phyloP scores from a whole-genome alignment of 1,284 basidiomycete species.

The Moesziomyces sp. region DNA sequence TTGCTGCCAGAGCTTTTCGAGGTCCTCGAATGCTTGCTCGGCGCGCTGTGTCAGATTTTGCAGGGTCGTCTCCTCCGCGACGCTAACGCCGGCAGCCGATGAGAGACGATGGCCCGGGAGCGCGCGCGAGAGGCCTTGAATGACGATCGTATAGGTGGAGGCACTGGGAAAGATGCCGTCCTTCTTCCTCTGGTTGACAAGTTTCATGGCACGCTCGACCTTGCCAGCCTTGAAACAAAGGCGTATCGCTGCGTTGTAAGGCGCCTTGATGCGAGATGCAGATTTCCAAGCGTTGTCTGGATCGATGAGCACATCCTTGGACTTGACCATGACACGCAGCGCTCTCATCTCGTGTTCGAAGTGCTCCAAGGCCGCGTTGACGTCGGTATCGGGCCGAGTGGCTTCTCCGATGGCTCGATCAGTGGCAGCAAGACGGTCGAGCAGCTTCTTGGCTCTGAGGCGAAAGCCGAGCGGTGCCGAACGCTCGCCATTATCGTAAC shows the following conservation, averaged over 20 bases:
- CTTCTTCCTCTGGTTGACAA: conserved; percentile 48
- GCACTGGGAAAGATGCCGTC: conserved; percentile 40
- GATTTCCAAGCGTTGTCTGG: conserved; percentile 35
- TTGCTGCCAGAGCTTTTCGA: conserved; percentile 41
- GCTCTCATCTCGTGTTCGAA: conserved; percentile 36
- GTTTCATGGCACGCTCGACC: conserved; percentile 20
- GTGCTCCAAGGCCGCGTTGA: conserved; percentile 8
- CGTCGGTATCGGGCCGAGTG: conserved; percentile 11
- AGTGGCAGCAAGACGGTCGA: conserved; percentile 6
- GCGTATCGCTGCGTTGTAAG: conserved; percentile 32
- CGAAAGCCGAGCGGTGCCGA: conserved; percentile 20
- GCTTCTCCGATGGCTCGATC: background rate
- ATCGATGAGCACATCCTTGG: conserved; percentile 31
- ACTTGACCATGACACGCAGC: conserved; percentile 41
- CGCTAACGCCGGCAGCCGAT: background rate
- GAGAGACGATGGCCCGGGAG: background rate
- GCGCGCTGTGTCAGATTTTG: conserved; percentile 14
- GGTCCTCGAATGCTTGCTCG: conserved; percentile 13
- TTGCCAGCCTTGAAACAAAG: conserved; percentile 15
- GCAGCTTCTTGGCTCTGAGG: conserved; percentile 10
- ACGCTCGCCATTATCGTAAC: background rate
- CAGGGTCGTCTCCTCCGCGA: background rate
- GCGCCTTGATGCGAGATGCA: conserved; percentile 37
- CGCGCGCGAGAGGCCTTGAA: conserved; percentile 15
- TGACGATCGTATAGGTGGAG: conserved; percentile 20